These are phyloP conservation scores for Geotrichum candidum DNA, from an alignment of 1,139 yeast genomes.

Conservation along the genomic window DNA sequence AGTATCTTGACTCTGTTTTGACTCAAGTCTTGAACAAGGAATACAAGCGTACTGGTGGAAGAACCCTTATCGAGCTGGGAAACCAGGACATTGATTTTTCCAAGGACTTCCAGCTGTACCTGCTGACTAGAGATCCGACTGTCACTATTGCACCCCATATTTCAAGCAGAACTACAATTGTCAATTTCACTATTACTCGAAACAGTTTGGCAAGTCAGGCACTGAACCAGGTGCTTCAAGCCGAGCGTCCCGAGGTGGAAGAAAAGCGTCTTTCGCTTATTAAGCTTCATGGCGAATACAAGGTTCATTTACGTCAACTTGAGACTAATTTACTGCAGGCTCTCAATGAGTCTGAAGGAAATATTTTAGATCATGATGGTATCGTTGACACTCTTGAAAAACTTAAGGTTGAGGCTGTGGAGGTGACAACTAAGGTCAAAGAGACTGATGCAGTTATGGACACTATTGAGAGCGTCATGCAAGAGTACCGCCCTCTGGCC, in stretches of 20 bases:
- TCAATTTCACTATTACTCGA: slow-evolving; percentile 68
- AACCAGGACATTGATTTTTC: slow-evolving; percentile 62
- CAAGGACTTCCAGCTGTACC: slow-evolving; percentile 52
- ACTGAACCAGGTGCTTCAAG: slow-evolving; percentile 50
- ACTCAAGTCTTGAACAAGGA: slow-evolving; percentile 59
- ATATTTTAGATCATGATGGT: slow-evolving; percentile 61
- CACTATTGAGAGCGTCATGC: slow-evolving; percentile 46
- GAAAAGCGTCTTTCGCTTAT: slow-evolving; percentile 48
- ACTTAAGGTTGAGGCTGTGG: slow-evolving; percentile 57
- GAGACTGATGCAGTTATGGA: slow-evolving; percentile 52
- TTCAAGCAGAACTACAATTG: slow-evolving; percentile 52
- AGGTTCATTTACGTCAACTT: slow-evolving; percentile 46
- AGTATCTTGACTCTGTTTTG: slow-evolving; percentile 68
- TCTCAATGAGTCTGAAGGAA: slow-evolving; percentile 53
- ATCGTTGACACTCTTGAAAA: slow-evolving; percentile 56
- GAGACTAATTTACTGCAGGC: slow-evolving; percentile 59
- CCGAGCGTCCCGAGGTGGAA: slow-evolving; percentile 64
- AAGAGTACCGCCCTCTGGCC: slow-evolving; percentile 50
- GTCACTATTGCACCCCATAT: slow-evolving; percentile 49
- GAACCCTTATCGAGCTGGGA: slow-evolving; percentile 57
- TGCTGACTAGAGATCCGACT: slow-evolving; percentile 58
- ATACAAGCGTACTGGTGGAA: slow-evolving; percentile 61
- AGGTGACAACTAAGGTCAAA: slow-evolving; percentile 48
- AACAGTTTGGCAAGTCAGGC: slow-evolving; percentile 61
- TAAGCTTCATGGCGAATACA: slow-evolving; percentile 55